Base-by-base conservation (phyloP, 2,329 filamentous ascomycete genomes). In the Paecilomyces formosus region DNA sequence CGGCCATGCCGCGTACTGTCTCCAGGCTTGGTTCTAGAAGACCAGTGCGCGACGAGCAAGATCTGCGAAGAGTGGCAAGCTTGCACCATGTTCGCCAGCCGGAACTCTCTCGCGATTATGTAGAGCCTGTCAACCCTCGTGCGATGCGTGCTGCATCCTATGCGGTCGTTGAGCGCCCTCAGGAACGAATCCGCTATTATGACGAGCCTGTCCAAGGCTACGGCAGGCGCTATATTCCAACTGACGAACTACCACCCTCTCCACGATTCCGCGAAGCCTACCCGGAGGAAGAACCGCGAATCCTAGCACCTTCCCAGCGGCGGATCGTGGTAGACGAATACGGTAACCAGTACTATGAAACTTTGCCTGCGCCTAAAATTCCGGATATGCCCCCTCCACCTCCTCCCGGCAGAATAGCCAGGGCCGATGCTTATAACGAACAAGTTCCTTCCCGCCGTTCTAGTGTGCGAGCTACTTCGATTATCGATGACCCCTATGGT, bases 301-400 rank as follows among this genome's bases (percentile, higher is more conserved):
- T 72, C 56, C 79, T 83, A 76, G 79, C 79, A 55, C 79, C 83
- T 6, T 81, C 83, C 18, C 77, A 83, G 53, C 79, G 86, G 57
- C 85, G 87, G 61, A 88, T 96, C 62, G 81, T 96, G 33, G 80
- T 95, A 57, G 92, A 97, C 74, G 85, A 89, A 61, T 90, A 87
- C 72, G 92, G 92, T 49, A 89, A 90, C 70, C 86, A 90, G 70
- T 97, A 92, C 75, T 84, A 84, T 61, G 83, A 85, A 62, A 78
- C 80, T 50, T 73, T 82, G 5, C 71, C 77, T 39, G 68, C 72
- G 12, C 71, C 75, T 15, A 66, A 69, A 56, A 55, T 71, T 57
- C 70, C 66, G 64, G 63, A 65, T 31, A 74, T 70, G 65, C 70
- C 64, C 58, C 72, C 65, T 18, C 72, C 65, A n/a, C 64, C 64